Percentiles rank a stretch among this genome's conserved stretches.
Evolutionary conservation across 192 early-diverging fungal species (phyloP).

Genomic region (Linnemannia exigua): DNA sequence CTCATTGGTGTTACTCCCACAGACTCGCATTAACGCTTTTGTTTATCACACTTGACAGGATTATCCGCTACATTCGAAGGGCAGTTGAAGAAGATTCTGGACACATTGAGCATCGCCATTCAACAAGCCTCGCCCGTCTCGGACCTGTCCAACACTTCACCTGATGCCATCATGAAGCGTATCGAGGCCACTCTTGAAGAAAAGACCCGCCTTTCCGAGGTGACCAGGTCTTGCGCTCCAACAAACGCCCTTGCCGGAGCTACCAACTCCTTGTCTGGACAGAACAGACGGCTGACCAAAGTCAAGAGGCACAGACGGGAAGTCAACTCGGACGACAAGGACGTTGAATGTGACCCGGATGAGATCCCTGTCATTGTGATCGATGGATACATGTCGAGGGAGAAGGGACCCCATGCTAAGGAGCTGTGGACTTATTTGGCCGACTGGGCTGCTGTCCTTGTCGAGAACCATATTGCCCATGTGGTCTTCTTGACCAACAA

Average conservation of each 20-base stretch:
- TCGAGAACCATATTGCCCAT: constrained; percentile 92
- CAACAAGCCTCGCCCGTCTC: constrained; percentile 44
- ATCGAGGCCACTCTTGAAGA: constrained; percentile 48
- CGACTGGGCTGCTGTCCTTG: constrained; percentile 88
- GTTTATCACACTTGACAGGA: constrained; percentile 39
- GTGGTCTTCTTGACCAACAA: constrained; percentile 90
- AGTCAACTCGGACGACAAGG: background rate
- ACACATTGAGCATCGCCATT: constrained; percentile 77
- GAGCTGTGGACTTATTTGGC: constrained; percentile 81
- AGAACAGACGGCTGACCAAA: background rate
- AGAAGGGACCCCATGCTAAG: constrained; percentile 68
- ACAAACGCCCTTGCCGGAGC: background rate
- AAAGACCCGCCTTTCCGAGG: constrained; percentile 17
- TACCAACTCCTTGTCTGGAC: background rate
- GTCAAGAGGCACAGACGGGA: background rate
- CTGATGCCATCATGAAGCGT: constrained; percentile 50
- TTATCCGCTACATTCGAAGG: constrained; percentile 85
- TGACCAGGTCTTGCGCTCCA: background rate
- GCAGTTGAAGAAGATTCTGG: constrained; percentile 88
- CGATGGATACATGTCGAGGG: constrained; percentile 87
- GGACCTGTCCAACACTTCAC: constrained; percentile 63
- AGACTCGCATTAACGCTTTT: background rate
- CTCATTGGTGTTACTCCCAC: background rate
- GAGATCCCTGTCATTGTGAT: constrained; percentile 92
- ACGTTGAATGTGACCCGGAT: constrained; percentile 54